Conservation (phyloP, 108 stramenopile species). For the Stephanodiscus triporus region DNA sequence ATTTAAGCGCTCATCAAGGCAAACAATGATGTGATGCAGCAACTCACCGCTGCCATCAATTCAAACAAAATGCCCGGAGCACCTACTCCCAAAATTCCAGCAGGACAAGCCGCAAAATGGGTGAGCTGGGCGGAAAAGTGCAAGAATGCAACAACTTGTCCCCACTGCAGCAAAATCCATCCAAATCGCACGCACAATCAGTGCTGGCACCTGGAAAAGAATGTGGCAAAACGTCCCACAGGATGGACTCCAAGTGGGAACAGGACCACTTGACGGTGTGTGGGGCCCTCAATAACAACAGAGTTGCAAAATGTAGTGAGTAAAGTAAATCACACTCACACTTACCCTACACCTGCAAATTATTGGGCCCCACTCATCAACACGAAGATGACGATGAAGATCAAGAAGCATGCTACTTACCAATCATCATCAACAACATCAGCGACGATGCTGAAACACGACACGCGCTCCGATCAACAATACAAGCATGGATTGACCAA, state of each 20-base stretch:
- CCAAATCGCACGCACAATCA: conserved; percentile 4
- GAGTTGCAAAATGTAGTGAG: neutral
- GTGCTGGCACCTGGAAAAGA: neutral
- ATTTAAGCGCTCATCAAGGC: neutral
- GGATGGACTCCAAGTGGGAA: no score
- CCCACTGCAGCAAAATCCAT: no score
- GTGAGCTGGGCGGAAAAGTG: neutral
- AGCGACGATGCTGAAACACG: neutral
- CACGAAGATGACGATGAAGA: neutral
- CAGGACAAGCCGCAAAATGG: neutral
- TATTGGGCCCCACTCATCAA: no score
- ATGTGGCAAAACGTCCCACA: neutral
- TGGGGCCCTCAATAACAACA: no score
- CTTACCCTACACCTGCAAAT: no score
- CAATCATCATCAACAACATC: neutral
- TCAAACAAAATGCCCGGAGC: neutral
- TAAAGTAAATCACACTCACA: neutral
- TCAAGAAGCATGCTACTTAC: neutral
- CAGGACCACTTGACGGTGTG: no score
- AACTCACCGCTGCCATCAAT: neutral
- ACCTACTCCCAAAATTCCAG: neutral
- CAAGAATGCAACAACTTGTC: no score
- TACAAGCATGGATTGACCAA: neutral
- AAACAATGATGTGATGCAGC: neutral
- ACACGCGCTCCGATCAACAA: neutral